A percentile compares a stretch with the other conserved stretches of the same genome.
Conservation (phyloP, 768 basidiomycete species). For the Leucosporidium yakuticum region DNA sequence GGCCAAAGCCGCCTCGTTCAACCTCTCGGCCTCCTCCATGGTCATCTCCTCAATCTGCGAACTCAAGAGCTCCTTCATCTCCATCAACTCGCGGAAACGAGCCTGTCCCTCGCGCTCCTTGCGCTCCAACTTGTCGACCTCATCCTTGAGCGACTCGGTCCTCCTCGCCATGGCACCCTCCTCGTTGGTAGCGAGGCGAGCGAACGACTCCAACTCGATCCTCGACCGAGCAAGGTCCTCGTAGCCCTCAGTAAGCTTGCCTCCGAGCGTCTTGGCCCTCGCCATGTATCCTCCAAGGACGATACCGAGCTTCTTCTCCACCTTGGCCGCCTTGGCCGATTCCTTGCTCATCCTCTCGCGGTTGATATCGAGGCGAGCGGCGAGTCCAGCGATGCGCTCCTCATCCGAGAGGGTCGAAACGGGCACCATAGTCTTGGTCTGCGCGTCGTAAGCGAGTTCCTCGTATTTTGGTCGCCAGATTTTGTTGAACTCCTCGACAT, state of each 20-base stretch:
- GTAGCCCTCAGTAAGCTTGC: slow-evolving; percentile 53
- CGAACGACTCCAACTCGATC: slow-evolving; percentile 73
- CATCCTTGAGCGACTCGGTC: slow-evolving; percentile 71
- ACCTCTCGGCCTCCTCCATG: slow-evolving; percentile 29
- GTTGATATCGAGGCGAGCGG: slow-evolving; percentile 55
- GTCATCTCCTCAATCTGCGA: slow-evolving; percentile 39
- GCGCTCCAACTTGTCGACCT: slow-evolving; percentile 71
- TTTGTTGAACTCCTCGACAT: slow-evolving; percentile 28
- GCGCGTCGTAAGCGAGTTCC: slow-evolving; percentile 54
- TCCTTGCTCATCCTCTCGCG: slow-evolving; percentile 71
- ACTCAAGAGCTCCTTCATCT: slow-evolving; percentile 45
- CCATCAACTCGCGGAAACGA: slow-evolving; percentile 73
- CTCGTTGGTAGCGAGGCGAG: slow-evolving; percentile 66
- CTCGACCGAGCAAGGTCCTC: slow-evolving; percentile 62
- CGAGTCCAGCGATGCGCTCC: slow-evolving; percentile 60
- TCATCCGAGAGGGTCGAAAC: slow-evolving; percentile 55
- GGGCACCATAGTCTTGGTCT: slow-evolving; percentile 61
- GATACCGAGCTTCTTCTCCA: slow-evolving; percentile 82
- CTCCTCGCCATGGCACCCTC: slow-evolving; percentile 54
- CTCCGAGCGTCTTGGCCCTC: slow-evolving; percentile 58
- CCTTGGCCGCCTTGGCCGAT: slow-evolving; percentile 70
- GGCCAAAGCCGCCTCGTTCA: slow-evolving; percentile 52
- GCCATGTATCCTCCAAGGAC: slow-evolving; percentile 86
- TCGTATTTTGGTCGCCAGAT: slow-evolving; percentile 47
- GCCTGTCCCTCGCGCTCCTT: slow-evolving; percentile 74